Evolutionary conservation across 345 rosid species (phyloP).

Genomic region (Euphorbia lathyris): DNA sequence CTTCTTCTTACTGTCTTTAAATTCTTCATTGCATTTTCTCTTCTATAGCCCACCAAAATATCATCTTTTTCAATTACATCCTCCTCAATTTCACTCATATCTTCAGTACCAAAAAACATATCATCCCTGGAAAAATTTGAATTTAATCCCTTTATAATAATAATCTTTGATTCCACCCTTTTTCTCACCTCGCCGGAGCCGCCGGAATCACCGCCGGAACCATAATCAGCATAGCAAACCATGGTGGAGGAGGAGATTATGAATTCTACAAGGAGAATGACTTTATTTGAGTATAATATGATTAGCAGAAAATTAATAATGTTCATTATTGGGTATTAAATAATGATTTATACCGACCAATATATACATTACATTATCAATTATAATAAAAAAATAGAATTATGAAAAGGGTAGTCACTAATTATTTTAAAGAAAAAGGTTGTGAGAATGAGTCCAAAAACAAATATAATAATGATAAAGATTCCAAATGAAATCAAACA

Average conservation of each 20-base stretch:
- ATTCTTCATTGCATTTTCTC: constrained; percentile 20
- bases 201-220: not conserved
- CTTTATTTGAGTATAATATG: not conserved
- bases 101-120: constrained; percentile 28
- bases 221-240: not conserved
- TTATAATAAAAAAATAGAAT: not conserved
- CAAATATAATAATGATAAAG: not conserved
- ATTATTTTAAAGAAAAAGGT: not conserved
- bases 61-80: constrained; percentile 27
- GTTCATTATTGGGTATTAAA: not conserved
- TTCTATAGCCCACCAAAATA: constrained; percentile 21
- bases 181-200: not conserved
- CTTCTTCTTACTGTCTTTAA: not conserved
- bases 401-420: not conserved
- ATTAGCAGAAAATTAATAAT: not conserved
- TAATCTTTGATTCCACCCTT: not conserved
- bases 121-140: constrained; percentile 8
- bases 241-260: not conserved
- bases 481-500: constrained; percentile 1
- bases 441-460: not conserved
- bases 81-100: constrained; percentile 10
- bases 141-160: not conserved
- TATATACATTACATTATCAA: not conserved
- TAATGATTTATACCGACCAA: not conserved
- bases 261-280: not conserved